Base-by-base conservation (phyloP, 2,329 filamentous ascomycete genomes). In the Neodidymelliopsis sp. region DNA sequence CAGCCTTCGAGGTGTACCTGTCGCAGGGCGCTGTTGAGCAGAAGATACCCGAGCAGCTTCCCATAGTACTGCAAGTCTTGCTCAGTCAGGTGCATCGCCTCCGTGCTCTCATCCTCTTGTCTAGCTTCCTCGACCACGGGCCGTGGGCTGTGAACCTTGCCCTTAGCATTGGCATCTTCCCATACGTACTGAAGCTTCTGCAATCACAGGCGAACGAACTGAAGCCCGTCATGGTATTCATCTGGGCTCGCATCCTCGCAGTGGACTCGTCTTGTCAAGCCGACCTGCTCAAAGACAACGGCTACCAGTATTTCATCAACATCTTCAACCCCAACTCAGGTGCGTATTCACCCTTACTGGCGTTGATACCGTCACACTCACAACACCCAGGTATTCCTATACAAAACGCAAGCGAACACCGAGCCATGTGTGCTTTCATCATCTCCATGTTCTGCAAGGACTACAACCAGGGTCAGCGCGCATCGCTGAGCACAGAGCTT, bases 111-210 rank as follows among this genome's bases (percentile, higher is more conserved):
- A 95, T 99, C 41, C 78, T 99, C 6, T 81, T 99, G 0, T 94
- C 92, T 49, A 90, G 91, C 59, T 99, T 99, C 72, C 79, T 99
- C 15, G 94, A 99, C 65, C 83, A 97, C 28, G 94, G 94, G 0
- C 94, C 94, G 0, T 99, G 94, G 94, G 95, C 94, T 22, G 94
- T 99, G n/a, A 94, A 97, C 71, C 84, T 99, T 29, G 94, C 94
- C 12, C 81, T 99, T 12, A 97, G 92, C 72, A 99, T 99, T 54
- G 94, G 94, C 18, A 99, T 99, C 55, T 99, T 99, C 73, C 94
- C 94, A 0, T 99, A 99, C 68, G 94, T 99, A n/a, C 78, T 99
- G 24, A 99, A 99, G 74, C 80, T 99, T 19, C 79, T 99, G 13
- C 94, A 99, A 71, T 97, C 94, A 4, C 93, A 95, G 35, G 94